A percentile compares a stretch with the other conserved stretches of the same genome.
Evolutionary conservation across 768 basidiomycete species (phyloP).

Genomic region (Leccinum rimulosum): DNA sequence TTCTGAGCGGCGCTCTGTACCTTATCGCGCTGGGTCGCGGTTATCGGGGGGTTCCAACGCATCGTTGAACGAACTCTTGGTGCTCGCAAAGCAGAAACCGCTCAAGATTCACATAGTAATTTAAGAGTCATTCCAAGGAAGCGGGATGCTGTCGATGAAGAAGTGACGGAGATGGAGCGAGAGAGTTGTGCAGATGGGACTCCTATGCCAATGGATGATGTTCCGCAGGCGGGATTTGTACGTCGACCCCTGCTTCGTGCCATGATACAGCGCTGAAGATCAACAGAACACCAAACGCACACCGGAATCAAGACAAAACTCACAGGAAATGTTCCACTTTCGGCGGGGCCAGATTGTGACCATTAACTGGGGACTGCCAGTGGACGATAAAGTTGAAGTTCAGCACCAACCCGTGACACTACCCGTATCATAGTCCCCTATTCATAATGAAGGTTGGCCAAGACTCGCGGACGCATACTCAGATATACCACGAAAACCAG

Average conservation of each 20-base stretch:
- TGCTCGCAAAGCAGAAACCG: conserved; percentile 16
- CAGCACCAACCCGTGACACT: background rate
- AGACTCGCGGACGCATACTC: background rate
- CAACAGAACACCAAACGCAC: background rate
- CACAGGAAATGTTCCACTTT: conserved; percentile 8
- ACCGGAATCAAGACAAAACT: background rate
- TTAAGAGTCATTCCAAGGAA: conserved; percentile 14
- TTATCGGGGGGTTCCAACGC: conserved; percentile 20
- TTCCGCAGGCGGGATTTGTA: background rate
- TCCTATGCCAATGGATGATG: too few relatives aligned
- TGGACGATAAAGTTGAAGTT: background rate
- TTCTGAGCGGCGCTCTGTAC: background rate
- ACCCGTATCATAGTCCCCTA: background rate
- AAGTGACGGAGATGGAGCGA: background rate
- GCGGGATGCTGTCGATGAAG: background rate
- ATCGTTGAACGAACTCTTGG: conserved; percentile 14
- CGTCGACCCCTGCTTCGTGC: background rate
- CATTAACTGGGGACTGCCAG: background rate
- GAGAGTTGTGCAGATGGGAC: background rate
- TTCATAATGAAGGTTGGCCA: background rate
- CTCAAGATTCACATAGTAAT: conserved; percentile 8
- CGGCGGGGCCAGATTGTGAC: conserved; percentile 17
- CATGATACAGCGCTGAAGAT: background rate
- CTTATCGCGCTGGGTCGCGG: background rate
- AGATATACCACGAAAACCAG: background rate